Base-by-base conservation (phyloP, 495 filamentous ascomycete genomes). In the Sphaerosporella brunnea region DNA sequence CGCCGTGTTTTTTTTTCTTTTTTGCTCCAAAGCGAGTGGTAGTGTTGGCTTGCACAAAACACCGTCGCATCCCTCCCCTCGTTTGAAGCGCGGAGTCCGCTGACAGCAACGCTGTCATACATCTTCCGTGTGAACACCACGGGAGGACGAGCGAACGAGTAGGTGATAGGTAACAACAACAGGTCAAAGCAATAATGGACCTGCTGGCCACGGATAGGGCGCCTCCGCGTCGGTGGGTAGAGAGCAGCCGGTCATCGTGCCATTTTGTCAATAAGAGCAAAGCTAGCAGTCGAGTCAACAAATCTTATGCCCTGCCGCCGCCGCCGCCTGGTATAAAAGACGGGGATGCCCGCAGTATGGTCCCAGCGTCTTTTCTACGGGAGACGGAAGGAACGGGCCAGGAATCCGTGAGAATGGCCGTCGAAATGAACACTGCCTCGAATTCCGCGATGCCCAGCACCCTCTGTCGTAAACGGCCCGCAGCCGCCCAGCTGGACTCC, bases 261-360 rank as follows among this genome's bases (percentile, higher is more conserved):
- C 40, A 43, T 43, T 25, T 23, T 26, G 40, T 43, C 40, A n/a
- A 43, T 19, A 26, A 43, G 40, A 43, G 26, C 13, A 43, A 26
- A 43, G 40, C 40, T 43, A 43, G 40, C 40, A 43, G n/a, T n/a
- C n/a, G 40, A 43, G 40, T 43, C 40, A 24, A 43, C 11, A 43
- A 43, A 43, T 43, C 40, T 43, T 43, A 43, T 43, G 40, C 40
- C 11, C 13, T 23, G 18, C 40, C 40, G 11, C 20, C 37, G 18
- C 15, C 13, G 11, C 37, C 37, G 15, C 10, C 10, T 43, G 13
- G 21, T 26, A 43, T 43, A 43, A 43, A 43, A 43, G 40, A 20
- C 40, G 13, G 40, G 21, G 13, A 43, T 43, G 24, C 40, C 40
- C 40, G 40, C 20, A 11, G 40, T 10, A 18, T 40, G 15, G 35